Evolutionary conservation across 108 stramenopile species (phyloP).

Genomic region (Cafeteria roenbergensis): DNA sequence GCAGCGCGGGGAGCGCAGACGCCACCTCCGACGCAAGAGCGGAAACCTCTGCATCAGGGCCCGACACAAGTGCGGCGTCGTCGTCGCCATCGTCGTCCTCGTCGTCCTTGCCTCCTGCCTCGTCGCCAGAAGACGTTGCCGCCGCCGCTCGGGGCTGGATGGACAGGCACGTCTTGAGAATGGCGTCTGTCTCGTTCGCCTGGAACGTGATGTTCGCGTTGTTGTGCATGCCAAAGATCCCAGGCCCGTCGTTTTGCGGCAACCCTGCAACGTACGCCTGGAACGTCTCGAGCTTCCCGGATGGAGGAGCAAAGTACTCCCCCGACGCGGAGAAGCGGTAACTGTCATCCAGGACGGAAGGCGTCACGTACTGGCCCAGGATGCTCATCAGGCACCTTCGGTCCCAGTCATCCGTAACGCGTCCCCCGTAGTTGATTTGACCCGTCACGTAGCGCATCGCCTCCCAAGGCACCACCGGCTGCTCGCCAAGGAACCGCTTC

Average conservation of each 20-base stretch:
- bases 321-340: constrained; percentile 43
- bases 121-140: too few species aligned
- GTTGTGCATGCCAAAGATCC: constrained; percentile 59
- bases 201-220: constrained; percentile 59
- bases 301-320: constrained; percentile 35
- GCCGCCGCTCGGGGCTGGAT: constrained; percentile 41
- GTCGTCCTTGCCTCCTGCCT: neutral
- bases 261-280: constrained; percentile 31
- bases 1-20: constrained; percentile 23
- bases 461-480: constrained; percentile 45
- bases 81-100: constrained; percentile 32
- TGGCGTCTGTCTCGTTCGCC: constrained; percentile 27
- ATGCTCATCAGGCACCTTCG: constrained; percentile 45
- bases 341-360: constrained; percentile 29
- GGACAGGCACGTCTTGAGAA: constrained; percentile 34
- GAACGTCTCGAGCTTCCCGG: constrained; percentile 20
- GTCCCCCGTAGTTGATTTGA: constrained; percentile 58
- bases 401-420: constrained; percentile 59
- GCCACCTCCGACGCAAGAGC: constrained; percentile 32
- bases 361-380: constrained; percentile 34
- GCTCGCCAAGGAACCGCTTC: constrained; percentile 43
- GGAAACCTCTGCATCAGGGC: constrained; percentile 4
- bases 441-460: constrained; percentile 52
- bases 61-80: too few species aligned
- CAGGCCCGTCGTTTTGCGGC: constrained; percentile 42